Base-by-base conservation (phyloP, 306 rosid genomes). In the Glycine tomentella region DNA sequence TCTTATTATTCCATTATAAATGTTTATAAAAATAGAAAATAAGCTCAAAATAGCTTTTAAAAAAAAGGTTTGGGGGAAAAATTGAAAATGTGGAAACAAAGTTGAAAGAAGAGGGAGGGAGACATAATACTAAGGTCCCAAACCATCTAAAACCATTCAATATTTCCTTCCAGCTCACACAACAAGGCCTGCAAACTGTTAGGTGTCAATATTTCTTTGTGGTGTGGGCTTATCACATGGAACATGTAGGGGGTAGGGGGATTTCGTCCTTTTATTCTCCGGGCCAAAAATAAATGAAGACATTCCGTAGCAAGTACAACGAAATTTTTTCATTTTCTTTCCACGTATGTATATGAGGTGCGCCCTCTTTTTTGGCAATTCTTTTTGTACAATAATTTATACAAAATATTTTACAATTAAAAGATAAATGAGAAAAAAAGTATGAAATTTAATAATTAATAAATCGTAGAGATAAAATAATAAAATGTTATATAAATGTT, bases 111-210 rank as follows among this genome's bases (percentile, higher is more conserved):
- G 75, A 25, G 8, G 0, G 10, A 16, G 34, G 44, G 25, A 72
- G 76, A 15, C 38, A 74, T 10, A 42, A 64, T 34, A 15, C 56
- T 12, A 6, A 62, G 13, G 14, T 36, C 14, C 31, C 10, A 74
- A 44, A 42, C 4, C n/a, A n/a, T n/a, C n/a, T n/a, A n/a, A n/a
- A n/a, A n/a, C n/a, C 40, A 8, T 73, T 68, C 58, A 73, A 63
- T 46, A 25, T 52, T 74, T 45, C 13, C n/a, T 38, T 66, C n/a
- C 51, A 61, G 25, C 34, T 66, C 75, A 56, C 13, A 14, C 4
- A 42, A 25, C 8, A 42, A 53, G 76, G 48, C 69, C 76, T 40
- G 9, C 80, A 44, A n/a, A 69, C 9, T 65, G 53, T 51, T 52
- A 31, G n/a, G 48, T 75, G 16, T 61, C 16, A 42, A 5, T 14